phyloP scores from a whole-genome alignment of 163 green algal genomes.

The Dunaliella salina region DNA sequence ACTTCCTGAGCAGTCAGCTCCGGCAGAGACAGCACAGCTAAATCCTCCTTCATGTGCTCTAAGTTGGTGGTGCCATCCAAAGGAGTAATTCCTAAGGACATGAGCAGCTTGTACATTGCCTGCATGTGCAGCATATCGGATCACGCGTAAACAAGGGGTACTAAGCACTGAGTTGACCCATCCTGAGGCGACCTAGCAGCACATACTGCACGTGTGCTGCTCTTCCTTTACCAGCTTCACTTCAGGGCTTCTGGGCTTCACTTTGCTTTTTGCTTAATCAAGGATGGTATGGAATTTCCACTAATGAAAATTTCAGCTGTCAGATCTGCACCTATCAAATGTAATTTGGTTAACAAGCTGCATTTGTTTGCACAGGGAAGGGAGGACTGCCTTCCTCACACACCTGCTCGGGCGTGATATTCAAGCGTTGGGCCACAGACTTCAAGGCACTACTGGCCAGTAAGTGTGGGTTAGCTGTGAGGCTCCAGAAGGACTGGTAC shows the following conservation, averaged over 20 bases:
- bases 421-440: background rate
- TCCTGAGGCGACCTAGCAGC: too few species aligned
- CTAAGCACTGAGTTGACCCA: too few species aligned
- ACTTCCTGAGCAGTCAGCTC: background rate
- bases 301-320: too few species aligned
- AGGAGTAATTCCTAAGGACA: background rate
- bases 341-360: too few species aligned
- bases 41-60: background rate
- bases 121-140: background rate
- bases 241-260: too few species aligned
- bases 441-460: background rate
- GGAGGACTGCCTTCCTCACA: background rate
- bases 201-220: too few species aligned
- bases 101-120: conserved; percentile 1
- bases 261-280: too few species aligned
- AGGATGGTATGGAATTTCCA: too few species aligned
- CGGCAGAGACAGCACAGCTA: background rate
- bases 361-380: too few species aligned
- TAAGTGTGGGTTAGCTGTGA: background rate
- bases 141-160: too few species aligned
- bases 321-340: too few species aligned
- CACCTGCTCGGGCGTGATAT: background rate
- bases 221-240: too few species aligned
- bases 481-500: background rate
- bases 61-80: background rate